Evolutionary conservation across 345 rosid species (phyloP).

Genomic region (Citrus reticulata): DNA sequence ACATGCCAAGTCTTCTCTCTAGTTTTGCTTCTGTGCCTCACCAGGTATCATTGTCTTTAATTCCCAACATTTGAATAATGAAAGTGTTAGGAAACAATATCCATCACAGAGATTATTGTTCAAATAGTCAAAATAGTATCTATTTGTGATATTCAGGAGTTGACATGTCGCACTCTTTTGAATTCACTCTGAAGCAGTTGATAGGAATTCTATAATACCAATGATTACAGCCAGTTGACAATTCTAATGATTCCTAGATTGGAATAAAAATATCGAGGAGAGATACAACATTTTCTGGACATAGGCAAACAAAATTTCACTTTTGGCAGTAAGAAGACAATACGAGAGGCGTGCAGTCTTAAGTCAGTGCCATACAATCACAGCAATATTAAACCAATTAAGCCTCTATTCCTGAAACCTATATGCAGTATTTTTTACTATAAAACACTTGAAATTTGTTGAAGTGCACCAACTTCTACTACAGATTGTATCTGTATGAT

Average conservation of each 20-base stretch:
- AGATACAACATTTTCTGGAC: neutral
- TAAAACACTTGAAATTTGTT: neutral
- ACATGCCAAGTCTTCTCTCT: neutral
- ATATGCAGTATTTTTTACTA: neutral
- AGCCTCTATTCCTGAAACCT: neutral
- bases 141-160: neutral
- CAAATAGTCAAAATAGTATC: neutral
- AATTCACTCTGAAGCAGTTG: neutral
- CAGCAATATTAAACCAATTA: neutral
- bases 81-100: neutral
- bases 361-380: neutral
- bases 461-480: neutral
- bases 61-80: neutral
- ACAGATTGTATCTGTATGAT: neutral
- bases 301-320: neutral
- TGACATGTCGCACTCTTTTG: neutral
- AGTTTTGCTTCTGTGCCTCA: neutral
- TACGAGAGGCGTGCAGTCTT: neutral
- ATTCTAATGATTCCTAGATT: neutral
- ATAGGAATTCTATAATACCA: neutral
- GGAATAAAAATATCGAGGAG: neutral
- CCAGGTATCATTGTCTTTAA: neutral
- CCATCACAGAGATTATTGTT: neutral
- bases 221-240: neutral
- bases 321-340: neutral